Evolutionary conservation across 2,329 filamentous ascomycete genomes (phyloP).

Genomic region (Ophiostoma tasmaniense): DNA sequence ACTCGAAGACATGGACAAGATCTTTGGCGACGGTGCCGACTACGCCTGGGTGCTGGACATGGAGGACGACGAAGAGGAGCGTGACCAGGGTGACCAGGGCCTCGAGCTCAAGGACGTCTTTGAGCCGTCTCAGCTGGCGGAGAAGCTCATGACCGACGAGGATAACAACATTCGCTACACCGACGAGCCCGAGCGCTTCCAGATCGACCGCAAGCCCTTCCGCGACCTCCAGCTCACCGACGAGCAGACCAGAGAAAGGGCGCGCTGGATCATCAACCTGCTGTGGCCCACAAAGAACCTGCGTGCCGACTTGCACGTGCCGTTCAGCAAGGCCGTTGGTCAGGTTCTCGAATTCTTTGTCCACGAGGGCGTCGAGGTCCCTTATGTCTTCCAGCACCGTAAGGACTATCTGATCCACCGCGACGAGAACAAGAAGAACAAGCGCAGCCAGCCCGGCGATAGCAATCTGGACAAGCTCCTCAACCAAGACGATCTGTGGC

Average conservation of each 20-base stretch:
- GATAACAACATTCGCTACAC: slow-evolving; percentile 81
- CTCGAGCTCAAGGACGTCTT: slow-evolving; percentile 97
- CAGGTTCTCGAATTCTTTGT: slow-evolving; percentile 95
- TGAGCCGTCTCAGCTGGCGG: slow-evolving; percentile 86
- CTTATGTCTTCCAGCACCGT: slow-evolving; percentile 95
- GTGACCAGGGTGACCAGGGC: slow-evolving; percentile 68
- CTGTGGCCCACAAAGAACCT: slow-evolving; percentile 83
- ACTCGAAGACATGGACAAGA: slow-evolving; percentile 89
- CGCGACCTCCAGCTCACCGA: slow-evolving; percentile 70
- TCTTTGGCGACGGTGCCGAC: slow-evolving; percentile 91
- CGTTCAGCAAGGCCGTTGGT: slow-evolving; percentile 79
- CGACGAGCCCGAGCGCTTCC: slow-evolving; percentile 90
- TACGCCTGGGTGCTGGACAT: slow-evolving; percentile 90
- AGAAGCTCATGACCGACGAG: slow-evolving; percentile 90
- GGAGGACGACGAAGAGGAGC: slow-evolving; percentile 77
- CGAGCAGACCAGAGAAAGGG: slow-evolving; percentile 84
- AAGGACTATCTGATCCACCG: slow-evolving; percentile 96
- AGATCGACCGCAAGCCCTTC: slow-evolving; percentile 83
- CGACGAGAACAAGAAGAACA: slow-evolving; percentile 56
- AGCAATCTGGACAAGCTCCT: slow-evolving; percentile 79
- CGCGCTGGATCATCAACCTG: slow-evolving; percentile 81
- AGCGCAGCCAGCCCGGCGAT: slow-evolving; percentile 58
- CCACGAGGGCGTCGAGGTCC: slow-evolving; percentile 87
- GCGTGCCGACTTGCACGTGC: slow-evolving; percentile 60
- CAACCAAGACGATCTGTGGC: slow-evolving; percentile 89